Evolutionary conservation across 768 basidiomycete genomes (phyloP), one percentile per base, ranked within the genome.

Genomic region (Mycena rebaudengoi): DNA sequence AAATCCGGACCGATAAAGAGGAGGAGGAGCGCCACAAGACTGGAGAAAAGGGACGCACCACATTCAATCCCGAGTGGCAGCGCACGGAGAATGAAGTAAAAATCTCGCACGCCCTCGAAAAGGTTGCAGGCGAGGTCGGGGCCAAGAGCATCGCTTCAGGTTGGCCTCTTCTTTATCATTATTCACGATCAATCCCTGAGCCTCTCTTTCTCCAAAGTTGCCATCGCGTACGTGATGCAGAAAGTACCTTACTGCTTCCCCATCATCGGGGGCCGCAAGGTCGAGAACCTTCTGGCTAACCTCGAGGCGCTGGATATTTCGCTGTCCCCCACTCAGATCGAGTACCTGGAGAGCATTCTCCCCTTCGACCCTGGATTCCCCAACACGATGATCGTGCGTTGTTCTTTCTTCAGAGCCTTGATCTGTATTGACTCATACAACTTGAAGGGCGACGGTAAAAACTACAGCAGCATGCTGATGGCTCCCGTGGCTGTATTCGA

Each of bases 191-290:
- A 14, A n/a, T n/a, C n/a, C 18, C 20, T 10, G 23, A 20, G 37
- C 32, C 7, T 51, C 32, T 4, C 16, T 4, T 33, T 21, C 26
- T n/a, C n/a, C n/a, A n/a, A n/a, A 83, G 83, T 86, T 4, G 84
- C 85, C 8, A 82, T 88, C 61, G 84, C 85, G 14, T 87, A 86
- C 60, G 73, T 87, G 12, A 74, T 87, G 74, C 83, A 86, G 41
- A 88, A 87, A 70, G 76, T 82, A 6, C 80, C 82, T 0, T 85
- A 78, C 52, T 60, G 59, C 26, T 60, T 60, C 41, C 59, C 59
- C 1, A 51, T 60, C 59, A 71, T 86, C 26, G 85, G 85, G 5
- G 82, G 84, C 0, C 77, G 84, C 51, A 88, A 86, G 67, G 72
- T 85, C 41, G 84, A 85, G 69, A 83, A 88, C 33, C 71, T 88